These are phyloP conservation scores for Pezicula carpinea DNA, from an alignment of 2,329 filamentous ascomycete species.

Conservation along the genomic window DNA sequence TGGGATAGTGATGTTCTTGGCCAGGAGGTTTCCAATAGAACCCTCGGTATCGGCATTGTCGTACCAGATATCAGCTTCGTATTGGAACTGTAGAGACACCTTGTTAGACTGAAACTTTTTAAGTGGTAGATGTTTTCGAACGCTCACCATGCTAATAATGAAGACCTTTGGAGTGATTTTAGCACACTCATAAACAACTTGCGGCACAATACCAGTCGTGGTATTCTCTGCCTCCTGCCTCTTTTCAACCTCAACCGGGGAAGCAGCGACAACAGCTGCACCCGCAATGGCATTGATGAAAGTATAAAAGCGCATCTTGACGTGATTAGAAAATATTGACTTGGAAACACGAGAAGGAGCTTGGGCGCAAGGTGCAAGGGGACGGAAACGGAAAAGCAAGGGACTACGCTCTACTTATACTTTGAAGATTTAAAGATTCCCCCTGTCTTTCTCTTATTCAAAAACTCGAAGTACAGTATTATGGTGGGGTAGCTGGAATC, in stretches of 20 bases:
- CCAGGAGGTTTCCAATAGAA: conserved; percentile 49
- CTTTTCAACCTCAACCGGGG: background rate
- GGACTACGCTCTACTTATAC: background rate
- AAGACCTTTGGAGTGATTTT: conserved; percentile 53
- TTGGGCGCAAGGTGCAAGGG: background rate
- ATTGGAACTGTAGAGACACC: conserved; percentile 45
- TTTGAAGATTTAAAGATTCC: background rate
- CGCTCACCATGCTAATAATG: conserved; percentile 55
- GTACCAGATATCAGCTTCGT: conserved; percentile 60
- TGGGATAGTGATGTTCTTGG: conserved; percentile 51
- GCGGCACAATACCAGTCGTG: background rate
- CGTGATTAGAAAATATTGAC: background rate
- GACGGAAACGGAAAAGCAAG: background rate
- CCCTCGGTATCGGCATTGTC: conserved; percentile 39
- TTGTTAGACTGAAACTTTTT: background rate
- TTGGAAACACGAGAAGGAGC: background rate
- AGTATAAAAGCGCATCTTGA: conserved; percentile 8
- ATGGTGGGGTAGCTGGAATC: background rate
- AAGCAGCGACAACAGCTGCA: conserved; percentile 4
- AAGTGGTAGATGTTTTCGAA: background rate
- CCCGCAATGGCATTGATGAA: conserved; percentile 2
- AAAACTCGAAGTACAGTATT: no score
- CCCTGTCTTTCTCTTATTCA: background rate
- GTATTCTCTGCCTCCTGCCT: background rate
- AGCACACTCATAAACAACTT: conserved; percentile 1